Percentiles rank a stretch among this genome's conserved stretches.
Conservation (phyloP, 371 early-diverging fungal species). For the Mucor circinelloides region DNA sequence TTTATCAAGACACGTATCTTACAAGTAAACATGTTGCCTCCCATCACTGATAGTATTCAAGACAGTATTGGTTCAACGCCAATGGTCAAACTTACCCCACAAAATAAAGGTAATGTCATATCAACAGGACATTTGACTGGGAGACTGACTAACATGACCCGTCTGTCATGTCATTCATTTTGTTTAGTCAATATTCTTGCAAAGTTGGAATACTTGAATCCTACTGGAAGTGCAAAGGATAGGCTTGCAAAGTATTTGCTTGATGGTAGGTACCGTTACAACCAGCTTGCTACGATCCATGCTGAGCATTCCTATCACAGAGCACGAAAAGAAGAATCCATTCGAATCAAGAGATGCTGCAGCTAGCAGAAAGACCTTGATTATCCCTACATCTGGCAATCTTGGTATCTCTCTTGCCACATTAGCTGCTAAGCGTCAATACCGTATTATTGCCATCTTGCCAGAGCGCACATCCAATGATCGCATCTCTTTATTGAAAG, state of each 20-base stretch:
- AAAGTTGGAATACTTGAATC: constrained; percentile 77
- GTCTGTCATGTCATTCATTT: not conserved
- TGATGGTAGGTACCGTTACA: constrained; percentile 26
- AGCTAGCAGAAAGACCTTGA: constrained; percentile 47
- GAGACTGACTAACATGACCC: not conserved
- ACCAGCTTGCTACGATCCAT: not conserved
- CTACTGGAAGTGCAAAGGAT: constrained; percentile 78
- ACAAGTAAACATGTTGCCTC: constrained; percentile 33
- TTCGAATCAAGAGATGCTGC: constrained; percentile 25
- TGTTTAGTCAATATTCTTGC: constrained; percentile 66
- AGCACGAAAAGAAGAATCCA: constrained; percentile 16
- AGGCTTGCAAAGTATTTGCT: constrained; percentile 68
- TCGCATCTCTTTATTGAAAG: constrained; percentile 73
- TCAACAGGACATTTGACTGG: not conserved
- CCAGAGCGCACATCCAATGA: constrained; percentile 78
- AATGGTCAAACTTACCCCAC: constrained; percentile 28
- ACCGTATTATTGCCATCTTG: constrained; percentile 64
- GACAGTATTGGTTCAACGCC: constrained; percentile 45
- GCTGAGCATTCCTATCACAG: not conserved
- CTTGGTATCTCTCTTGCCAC: constrained; percentile 54
- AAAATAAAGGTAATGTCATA: constrained; percentile 28
- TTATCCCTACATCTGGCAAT: constrained; percentile 79
- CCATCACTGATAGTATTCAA: constrained; percentile 27
- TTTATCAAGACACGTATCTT: not conserved
- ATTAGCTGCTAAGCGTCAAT: constrained; percentile 44